Evolutionary conservation across 1,284 basidiomycete genomes (phyloP).

Genomic region (Heterobasidion parviporum): DNA sequence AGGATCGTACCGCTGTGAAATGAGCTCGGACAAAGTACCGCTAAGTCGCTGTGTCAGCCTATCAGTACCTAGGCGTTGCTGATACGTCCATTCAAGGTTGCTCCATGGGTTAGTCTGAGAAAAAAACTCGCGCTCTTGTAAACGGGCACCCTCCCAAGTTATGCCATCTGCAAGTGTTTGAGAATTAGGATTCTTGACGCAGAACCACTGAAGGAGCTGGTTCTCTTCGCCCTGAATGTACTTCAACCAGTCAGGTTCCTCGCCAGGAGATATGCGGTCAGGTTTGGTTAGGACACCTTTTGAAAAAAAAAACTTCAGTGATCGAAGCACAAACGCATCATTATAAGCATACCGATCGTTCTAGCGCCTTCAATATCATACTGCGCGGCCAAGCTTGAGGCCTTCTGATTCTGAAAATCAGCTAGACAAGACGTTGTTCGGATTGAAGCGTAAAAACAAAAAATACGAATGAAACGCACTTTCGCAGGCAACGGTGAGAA

Average conservation of each 20-base stretch:
- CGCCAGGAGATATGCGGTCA: conserved; percentile 58
- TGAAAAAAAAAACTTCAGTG: neutral
- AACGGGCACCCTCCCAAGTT: conserved; percentile 47
- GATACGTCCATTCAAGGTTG: conserved; percentile 35
- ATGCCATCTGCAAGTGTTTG: conserved; percentile 41
- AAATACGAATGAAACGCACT: conserved; percentile 32
- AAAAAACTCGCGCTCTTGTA: conserved; percentile 58
- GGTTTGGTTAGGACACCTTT: conserved; percentile 78
- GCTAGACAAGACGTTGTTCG: conserved; percentile 27
- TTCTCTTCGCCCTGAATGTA: conserved; percentile 49
- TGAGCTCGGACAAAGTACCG: conserved; percentile 46
- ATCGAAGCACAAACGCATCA: neutral
- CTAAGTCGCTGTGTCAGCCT: conserved; percentile 49
- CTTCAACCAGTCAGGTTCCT: conserved; percentile 51
- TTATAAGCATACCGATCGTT: conserved; percentile 50
- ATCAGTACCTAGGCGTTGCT: conserved; percentile 41
- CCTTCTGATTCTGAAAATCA: conserved; percentile 72
- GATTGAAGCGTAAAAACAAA: neutral
- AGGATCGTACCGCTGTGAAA: conserved; percentile 40
- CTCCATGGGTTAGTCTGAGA: conserved; percentile 44
- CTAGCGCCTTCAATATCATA: conserved; percentile 52
- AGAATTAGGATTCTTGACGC: conserved; percentile 59
- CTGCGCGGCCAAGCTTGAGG: conserved; percentile 45
- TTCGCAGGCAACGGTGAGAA: conserved; percentile 66
- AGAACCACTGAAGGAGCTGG: conserved; percentile 57